Conservation (phyloP, 345 rosid species). For the Gossypium bickii region DNA sequence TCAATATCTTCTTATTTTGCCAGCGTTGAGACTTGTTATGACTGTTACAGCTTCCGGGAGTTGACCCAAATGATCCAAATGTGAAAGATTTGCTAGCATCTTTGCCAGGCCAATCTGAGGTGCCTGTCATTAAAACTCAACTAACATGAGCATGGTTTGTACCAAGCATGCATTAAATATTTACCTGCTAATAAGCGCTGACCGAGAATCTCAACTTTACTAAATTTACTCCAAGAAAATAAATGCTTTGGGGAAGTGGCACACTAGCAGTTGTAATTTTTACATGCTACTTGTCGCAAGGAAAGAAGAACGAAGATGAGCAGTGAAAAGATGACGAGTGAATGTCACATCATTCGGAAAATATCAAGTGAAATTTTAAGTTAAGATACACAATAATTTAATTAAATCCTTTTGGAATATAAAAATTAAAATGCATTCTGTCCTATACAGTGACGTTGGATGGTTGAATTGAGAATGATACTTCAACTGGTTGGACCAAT, state of each 20-base stretch:
- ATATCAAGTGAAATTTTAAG: no score
- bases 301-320: constrained; percentile 45
- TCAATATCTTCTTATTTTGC: constrained; percentile 7
- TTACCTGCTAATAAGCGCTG: neutral
- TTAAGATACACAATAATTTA: no score
- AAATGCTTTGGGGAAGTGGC: no score
- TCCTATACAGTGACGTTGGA: no score
- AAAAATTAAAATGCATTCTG: no score
- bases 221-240: no score
- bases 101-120: constrained; percentile 63
- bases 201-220: no score
- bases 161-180: neutral
- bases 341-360: neutral
- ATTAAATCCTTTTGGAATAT: no score
- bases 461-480: no score
- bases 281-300: constrained; percentile 18
- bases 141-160: neutral
- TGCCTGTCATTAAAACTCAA: constrained; percentile 18
- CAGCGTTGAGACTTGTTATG: neutral
- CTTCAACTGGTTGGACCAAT: no score
- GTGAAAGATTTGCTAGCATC: constrained; percentile 69
- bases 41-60: constrained; percentile 70
- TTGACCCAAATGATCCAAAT: constrained; percentile 74
- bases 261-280: neutral
- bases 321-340: constrained; percentile 38